Conservation (phyloP, 768 basidiomycete genomes). For the Russula lepida region DNA sequence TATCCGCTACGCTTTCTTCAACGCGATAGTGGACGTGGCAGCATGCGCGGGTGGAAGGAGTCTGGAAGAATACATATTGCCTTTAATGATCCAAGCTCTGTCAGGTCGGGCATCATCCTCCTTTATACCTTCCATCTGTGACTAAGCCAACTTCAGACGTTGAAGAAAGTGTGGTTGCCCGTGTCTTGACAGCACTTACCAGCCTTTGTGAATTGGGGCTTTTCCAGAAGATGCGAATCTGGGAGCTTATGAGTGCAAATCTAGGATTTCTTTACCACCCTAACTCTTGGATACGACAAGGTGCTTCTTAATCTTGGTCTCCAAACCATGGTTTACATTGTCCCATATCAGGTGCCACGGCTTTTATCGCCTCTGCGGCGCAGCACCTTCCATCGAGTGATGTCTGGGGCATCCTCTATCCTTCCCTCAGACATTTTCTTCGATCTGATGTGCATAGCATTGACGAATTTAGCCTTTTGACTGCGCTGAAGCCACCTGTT, state of each 20-base stretch:
- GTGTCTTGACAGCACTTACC: constrained; percentile 80
- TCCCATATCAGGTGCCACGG: constrained; percentile 54
- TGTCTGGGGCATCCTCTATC: constrained; percentile 96
- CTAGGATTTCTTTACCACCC: constrained; percentile 92
- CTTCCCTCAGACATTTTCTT: constrained; percentile 77
- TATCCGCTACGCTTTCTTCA: constrained; percentile 86
- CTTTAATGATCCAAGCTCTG: constrained; percentile 90
- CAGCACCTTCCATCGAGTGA: constrained; percentile 79
- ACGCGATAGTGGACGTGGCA: constrained; percentile 91
- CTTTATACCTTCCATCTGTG: neutral
- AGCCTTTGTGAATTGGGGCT: constrained; percentile 85
- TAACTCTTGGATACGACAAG: constrained; percentile 92
- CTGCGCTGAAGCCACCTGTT: constrained; percentile 73
- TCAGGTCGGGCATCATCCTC: constrained; percentile 47
- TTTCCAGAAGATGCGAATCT: constrained; percentile 90
- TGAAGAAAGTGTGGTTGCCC: constrained; percentile 89
- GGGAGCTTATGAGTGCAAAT: constrained; percentile 89
- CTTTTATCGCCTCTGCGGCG: constrained; percentile 82
- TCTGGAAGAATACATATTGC: constrained; percentile 94
- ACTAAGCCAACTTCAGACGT: constrained; percentile 50
- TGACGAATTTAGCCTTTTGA: constrained; percentile 65
- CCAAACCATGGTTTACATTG: neutral
- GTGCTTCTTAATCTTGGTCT: constrained; percentile 31
- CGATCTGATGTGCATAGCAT: constrained; percentile 73
- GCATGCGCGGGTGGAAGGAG: constrained; percentile 87